phyloP scores from a whole-genome alignment of 2,329 filamentous ascomycete species.

The Alternaria postmessia region DNA sequence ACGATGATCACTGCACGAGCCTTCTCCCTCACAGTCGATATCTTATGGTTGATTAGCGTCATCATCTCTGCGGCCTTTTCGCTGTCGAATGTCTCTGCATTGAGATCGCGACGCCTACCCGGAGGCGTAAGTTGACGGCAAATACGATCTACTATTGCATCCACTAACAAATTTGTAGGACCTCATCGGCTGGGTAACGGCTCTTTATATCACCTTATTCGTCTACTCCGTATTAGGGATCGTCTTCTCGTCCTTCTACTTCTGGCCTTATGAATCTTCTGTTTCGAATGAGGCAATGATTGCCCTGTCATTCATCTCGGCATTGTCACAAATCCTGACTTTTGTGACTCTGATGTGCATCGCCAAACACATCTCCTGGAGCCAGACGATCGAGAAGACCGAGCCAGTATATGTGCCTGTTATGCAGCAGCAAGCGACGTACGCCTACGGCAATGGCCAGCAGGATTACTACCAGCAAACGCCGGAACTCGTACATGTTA shows the following conservation, averaged over 20 bases:
- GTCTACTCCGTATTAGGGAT: slow-evolving; percentile 28
- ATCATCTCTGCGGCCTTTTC: slow-evolving; percentile 23
- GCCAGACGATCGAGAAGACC: background rate
- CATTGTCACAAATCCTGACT: slow-evolving; percentile 27
- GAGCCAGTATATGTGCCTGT: slow-evolving; percentile 7
- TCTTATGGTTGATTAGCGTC: slow-evolving; percentile 32
- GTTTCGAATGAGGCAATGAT: background rate
- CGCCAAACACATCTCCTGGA: slow-evolving; percentile 28
- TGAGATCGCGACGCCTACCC: slow-evolving; percentile 24
- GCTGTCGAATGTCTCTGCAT: slow-evolving; percentile 19
- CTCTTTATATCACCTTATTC: slow-evolving; percentile 28
- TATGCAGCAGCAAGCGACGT: slow-evolving; percentile 13
- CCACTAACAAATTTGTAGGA: slow-evolving; percentile 19
- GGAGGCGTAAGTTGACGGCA: slow-evolving; percentile 27
- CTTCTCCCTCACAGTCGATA: slow-evolving; percentile 21
- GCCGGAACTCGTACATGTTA: slow-evolving; percentile 10
- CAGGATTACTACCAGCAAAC: slow-evolving; percentile 28
- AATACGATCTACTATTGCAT: background rate
- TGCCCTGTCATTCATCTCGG: slow-evolving; percentile 23
- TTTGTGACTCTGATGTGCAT: slow-evolving; percentile 32
- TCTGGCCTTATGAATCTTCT: background rate
- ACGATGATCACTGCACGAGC: background rate
- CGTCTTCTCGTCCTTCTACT: slow-evolving; percentile 11
- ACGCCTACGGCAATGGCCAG: slow-evolving; percentile 19
- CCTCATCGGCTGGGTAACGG: slow-evolving; percentile 25